phyloP scores from a whole-genome alignment of 345 rosid species.

The Ceriops decandra region DNA sequence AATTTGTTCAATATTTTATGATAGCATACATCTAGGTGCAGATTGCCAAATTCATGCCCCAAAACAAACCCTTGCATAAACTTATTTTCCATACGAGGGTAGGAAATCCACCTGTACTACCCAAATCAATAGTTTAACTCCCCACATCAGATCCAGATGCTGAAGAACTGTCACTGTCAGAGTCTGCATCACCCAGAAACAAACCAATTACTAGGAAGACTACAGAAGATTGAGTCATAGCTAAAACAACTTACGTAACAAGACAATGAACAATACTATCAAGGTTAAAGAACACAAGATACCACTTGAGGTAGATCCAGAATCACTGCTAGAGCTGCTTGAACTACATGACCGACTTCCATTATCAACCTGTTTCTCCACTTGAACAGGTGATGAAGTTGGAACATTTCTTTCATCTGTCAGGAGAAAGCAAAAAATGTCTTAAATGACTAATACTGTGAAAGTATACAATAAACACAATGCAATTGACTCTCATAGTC shows the following conservation, averaged over 20 bases:
- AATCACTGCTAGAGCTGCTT: conserved; percentile 92
- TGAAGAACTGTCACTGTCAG: conserved; percentile 90
- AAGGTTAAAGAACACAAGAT: conserved; percentile 13
- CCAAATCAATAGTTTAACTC: conserved; percentile 31
- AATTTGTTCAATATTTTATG: no score
- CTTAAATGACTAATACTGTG: conserved; percentile 3
- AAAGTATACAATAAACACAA: background rate
- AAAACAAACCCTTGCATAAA: no score
- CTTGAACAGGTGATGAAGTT: conserved; percentile 46
- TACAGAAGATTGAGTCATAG: no score
- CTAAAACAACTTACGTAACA: no score
- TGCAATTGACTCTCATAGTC: background rate
- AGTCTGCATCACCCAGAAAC: conserved; percentile 43
- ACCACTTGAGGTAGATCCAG: conserved; percentile 98
- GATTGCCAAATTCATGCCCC: no score
- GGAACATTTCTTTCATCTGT: conserved; percentile 57
- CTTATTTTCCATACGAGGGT: no score
- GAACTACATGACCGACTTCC: conserved; percentile 83
- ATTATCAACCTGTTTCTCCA: conserved; percentile 54
- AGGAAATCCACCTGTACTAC: conserved; percentile 27
- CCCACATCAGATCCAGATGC: conserved; percentile 81
- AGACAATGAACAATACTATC: no score
- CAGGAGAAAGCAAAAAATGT: conserved; percentile 6
- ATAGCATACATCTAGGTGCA: no score
- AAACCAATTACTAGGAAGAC: no score